phyloP scores from a whole-genome alignment of 768 basidiomycete species.

The Boletus huronensis region DNA sequence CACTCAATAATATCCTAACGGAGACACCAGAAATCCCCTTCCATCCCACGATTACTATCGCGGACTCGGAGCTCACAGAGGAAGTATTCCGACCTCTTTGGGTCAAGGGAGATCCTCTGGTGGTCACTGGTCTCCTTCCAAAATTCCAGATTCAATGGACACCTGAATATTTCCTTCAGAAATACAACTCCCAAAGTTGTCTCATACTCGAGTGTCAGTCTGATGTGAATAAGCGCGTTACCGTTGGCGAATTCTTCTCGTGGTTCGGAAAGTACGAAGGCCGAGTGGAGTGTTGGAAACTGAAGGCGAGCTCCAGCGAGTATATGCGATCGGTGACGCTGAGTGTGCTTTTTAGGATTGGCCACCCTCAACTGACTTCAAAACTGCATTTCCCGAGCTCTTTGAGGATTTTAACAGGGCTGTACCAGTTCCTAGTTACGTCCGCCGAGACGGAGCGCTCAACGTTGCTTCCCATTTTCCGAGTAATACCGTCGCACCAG shows the following conservation, averaged over 20 bases:
- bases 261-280: constrained; percentile 68
- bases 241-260: constrained; percentile 76
- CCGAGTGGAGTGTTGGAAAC: constrained; percentile 60
- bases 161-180: constrained; percentile 73
- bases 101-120: constrained; percentile 69
- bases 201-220: constrained; percentile 82
- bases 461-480: constrained; percentile 93
- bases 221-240: constrained; percentile 57
- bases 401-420: constrained; percentile 81
- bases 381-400: constrained; percentile 74
- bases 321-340: not conserved
- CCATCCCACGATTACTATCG: constrained; percentile 45
- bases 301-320: constrained; percentile 54
- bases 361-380: constrained; percentile 87
- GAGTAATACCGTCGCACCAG: constrained; percentile 69
- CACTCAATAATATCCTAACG: constrained; percentile 1
- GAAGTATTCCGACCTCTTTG: constrained; percentile 67
- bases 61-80: constrained; percentile 49
- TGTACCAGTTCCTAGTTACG: constrained; percentile 86
- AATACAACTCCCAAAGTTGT: constrained; percentile 61
- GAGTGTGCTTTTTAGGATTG: constrained; percentile 61
- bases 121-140: constrained; percentile 63
- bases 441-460: constrained; percentile 83
- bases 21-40: constrained; percentile 39
- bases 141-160: constrained; percentile 74